phyloP scores from a whole-genome alignment of 192 early-diverging fungal species.

The Spizellomyces sp. region DNA sequence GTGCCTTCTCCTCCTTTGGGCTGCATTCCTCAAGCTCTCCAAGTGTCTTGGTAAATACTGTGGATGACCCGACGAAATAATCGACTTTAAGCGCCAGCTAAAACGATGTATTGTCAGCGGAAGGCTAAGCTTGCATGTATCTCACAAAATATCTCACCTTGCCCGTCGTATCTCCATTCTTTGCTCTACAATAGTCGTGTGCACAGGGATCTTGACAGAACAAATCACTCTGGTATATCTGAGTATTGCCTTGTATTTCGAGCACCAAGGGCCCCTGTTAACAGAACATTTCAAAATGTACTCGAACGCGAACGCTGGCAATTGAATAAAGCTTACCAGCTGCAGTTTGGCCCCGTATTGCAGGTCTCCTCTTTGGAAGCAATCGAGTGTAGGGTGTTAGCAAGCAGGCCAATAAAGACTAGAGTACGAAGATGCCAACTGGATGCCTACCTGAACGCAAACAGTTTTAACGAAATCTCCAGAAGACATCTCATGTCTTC shows the following conservation, averaged over 20 bases:
- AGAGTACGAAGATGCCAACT: too few relatives aligned
- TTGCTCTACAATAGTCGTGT: neutral
- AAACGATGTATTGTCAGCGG: too few relatives aligned
- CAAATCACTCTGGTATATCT: neutral
- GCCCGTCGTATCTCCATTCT: neutral
- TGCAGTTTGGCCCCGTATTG: neutral
- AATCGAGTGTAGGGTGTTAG: too few relatives aligned
- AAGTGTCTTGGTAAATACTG: neutral
- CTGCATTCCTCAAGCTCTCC: neutral
- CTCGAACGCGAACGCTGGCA: neutral
- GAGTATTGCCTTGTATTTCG: neutral
- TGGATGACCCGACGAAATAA: neutral
- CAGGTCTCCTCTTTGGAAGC: neutral
- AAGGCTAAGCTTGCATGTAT: too few relatives aligned
- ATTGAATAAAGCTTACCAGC: neutral
- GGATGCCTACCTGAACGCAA: neutral
- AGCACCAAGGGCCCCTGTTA: neutral
- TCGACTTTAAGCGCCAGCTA: neutral
- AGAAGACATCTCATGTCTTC: neutral
- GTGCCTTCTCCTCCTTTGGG: neutral
- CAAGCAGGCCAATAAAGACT: too few relatives aligned
- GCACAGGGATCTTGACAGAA: neutral
- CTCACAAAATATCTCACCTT: too few relatives aligned
- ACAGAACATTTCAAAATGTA: neutral
- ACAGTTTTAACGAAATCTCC: neutral